These are phyloP conservation scores for Neurospora tetraspora DNA, from an alignment of 495 filamentous ascomycete genomes.

Conservation along the genomic window DNA sequence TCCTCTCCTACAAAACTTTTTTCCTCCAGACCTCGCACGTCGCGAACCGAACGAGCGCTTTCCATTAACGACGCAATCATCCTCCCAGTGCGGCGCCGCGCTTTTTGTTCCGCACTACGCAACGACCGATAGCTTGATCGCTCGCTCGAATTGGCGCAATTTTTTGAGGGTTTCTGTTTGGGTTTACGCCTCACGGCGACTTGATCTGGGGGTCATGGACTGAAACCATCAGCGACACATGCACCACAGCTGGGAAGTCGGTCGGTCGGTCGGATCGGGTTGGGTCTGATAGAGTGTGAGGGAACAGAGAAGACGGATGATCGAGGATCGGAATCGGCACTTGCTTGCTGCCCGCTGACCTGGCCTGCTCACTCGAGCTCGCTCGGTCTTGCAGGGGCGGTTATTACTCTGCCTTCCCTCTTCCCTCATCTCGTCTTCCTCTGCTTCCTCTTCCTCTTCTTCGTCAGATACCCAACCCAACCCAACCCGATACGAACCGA, in stretches of 20 bases:
- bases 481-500: not conserved
- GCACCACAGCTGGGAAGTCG: too few relatives aligned
- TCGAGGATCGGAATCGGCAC: not conserved
- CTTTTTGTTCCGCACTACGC: not conserved
- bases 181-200: not conserved
- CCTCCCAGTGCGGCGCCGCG: not conserved
- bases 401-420: not conserved
- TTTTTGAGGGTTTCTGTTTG: not conserved
- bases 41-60: not conserved
- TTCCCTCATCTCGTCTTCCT: not conserved
- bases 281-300: not conserved
- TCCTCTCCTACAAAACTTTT: not conserved
- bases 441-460: not conserved
- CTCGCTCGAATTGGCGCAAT: not conserved
- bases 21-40: not conserved
- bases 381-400: not conserved
- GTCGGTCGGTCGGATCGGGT: not conserved
- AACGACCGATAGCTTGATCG: not conserved
- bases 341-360: not conserved
- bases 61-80: too few relatives aligned
- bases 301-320: not conserved
- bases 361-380: not conserved
- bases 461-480: not conserved
- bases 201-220: too few relatives aligned
- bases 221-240: too few relatives aligned